Base-by-base conservation (phyloP, 345 rosid genomes). In the Isatis tinctoria region DNA sequence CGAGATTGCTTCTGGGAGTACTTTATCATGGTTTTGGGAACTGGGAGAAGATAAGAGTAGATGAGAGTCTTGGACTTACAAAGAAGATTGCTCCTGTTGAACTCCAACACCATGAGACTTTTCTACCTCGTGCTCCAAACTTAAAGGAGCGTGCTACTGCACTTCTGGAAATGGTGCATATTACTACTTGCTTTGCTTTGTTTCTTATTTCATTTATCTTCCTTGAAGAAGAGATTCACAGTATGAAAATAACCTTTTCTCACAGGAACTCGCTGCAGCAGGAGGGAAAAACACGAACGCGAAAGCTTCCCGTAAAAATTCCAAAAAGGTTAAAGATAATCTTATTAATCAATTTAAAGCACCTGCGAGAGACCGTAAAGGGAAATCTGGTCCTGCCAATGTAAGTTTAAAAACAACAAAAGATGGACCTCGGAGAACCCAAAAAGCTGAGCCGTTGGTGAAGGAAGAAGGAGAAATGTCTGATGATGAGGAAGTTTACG, bases 391-490 rank as follows among this genome's bases (percentile, higher is more conserved):
- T 77, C 47, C 90, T 63, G 54, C 83, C 36, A 79, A 62, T 67
- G 72, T 77, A 64, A 77, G 84, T 60, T 52, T 81, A 37, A 85
- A 72, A 44, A 30, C 58, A 20, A 66, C 77, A 60, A 87, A 58
- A 82, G 88, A 77, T 63, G 86, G 86, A 76, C 72, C 76, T 43
- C 89, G 86, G 82, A 96, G 81, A 74, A 81, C 83, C 39, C 90
- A 77, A 52, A 87, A 75, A 74, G 88, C 78, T 58, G 98, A 90
- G 69, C 96, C 84, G 35, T 70, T 96, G 67, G 90, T 73, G 45
- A 96, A 96, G 80, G 99, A 96, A 84, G 99, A 96, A 84, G 99
- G 99, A 54, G 99, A 96, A 78, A 96, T 96, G 98, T 96, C 99
- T 10, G 99, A 87, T 81, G 81, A 89, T 33, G 99, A 89, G 75